Base-by-base conservation (phyloP, 306 rosid genomes). In the Vigna mungo region DNA sequence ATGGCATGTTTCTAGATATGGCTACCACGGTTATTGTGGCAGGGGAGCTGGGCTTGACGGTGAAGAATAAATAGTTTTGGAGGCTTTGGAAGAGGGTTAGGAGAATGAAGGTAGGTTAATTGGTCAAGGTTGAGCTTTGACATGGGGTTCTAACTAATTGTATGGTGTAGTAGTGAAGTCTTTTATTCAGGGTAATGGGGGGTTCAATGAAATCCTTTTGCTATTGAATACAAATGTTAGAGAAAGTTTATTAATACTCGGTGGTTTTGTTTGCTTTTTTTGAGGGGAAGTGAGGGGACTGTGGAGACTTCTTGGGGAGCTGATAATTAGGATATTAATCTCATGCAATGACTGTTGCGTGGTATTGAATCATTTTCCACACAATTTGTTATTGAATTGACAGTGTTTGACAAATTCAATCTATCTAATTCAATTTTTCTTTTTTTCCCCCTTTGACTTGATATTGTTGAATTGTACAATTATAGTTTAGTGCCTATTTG, bases 21-120 rank as follows among this genome's bases (percentile, higher is more conserved):
- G 96, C 98, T 0, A 91, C 97, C 1, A 91, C 98, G 14, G 91
- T 93, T 36, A 93, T 93, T 65, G 88, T 93, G 44, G 98, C 98
- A 25, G 92, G 93, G 32, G 96, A 93, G 76, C 88, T 91, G 20
- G 98, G 98, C 4, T 52, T 91, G 15, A 87, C 84, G 4, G 91
- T 93, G 71, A 86, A 89, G 82, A 62, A 87, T 48, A 93, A 89
- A 82, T 51, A 83, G 65, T 7, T 3, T 11, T 30, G 7, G 70
- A 30, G 25, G 36, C 3, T 23, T 44, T 44, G 14, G 5, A 44
- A 3, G 9, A 6, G 3, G 9, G 5, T 61, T 61, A 30, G 66
- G 46, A 32, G 13, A 60, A 34, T 62, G 66, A 66, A 39, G 62
- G 62, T 80, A 68, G 86, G 64, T 58, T 74, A n/a, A 59, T 75